phyloP scores from a whole-genome alignment of 768 basidiomycete genomes.

The Psilocybe azurescens region DNA sequence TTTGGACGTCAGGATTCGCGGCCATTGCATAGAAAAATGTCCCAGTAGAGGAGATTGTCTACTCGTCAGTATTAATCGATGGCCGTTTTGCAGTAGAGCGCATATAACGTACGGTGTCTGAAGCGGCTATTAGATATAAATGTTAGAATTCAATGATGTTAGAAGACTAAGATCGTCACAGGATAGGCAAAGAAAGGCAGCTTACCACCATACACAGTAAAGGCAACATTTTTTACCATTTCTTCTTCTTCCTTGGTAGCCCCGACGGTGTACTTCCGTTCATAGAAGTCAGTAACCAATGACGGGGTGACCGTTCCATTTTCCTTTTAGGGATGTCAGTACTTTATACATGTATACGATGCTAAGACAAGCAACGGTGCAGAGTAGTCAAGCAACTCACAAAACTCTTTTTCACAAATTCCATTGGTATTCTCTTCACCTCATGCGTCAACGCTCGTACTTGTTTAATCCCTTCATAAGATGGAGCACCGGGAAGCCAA shows the following conservation, averaged over 20 bases:
- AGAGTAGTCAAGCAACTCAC: not conserved
- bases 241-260: constrained; percentile 9
- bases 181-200: not conserved
- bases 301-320: not conserved
- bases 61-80: not conserved
- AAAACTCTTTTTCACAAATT: not conserved
- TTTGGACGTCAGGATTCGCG: constrained; percentile 32
- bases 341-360: not conserved
- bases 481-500: constrained; percentile 16
- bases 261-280: not conserved
- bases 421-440: constrained; percentile 3
- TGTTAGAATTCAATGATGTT: not conserved
- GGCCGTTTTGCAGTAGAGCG: not conserved
- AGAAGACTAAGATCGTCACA: not conserved
- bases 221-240: constrained; percentile 8
- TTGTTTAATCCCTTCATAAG: not conserved
- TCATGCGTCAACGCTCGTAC: not conserved
- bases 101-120: not conserved
- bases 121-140: constrained; percentile 4
- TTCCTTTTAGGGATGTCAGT: not conserved
- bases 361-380: not conserved
- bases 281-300: not conserved
- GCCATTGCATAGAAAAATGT: constrained; percentile 34
- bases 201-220: constrained; percentile 20
- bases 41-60: constrained; percentile 11